Percentiles rank a stretch among this genome's conserved stretches.
Conservation (phyloP, 2,329 filamentous ascomycete species). For the Ophiostoma piceae region DNA sequence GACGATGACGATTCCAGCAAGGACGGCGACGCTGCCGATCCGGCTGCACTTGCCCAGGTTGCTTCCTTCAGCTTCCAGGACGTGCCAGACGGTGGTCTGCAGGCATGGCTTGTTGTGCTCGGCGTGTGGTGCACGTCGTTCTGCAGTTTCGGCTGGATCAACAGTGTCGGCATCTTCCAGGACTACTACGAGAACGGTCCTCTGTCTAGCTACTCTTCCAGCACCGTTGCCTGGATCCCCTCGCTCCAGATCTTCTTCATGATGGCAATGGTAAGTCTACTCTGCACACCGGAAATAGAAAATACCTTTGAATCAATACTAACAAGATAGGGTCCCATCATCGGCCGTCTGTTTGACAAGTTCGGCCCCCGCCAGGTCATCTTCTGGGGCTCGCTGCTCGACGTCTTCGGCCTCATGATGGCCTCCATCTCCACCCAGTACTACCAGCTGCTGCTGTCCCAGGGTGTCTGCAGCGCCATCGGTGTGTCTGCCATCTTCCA, state of each 20-base stretch:
- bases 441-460: conserved; percentile 33
- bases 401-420: conserved; percentile 57
- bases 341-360: conserved; percentile 54
- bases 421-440: conserved; percentile 39
- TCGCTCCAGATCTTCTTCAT: conserved; percentile 44
- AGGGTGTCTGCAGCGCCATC: conserved; percentile 29
- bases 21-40: neutral
- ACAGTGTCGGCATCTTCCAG: conserved; percentile 51
- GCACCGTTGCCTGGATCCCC: conserved; percentile 58
- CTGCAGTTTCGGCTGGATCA: conserved; percentile 40
- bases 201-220: conserved; percentile 45
- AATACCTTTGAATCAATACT: neutral
- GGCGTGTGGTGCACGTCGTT: conserved; percentile 41
- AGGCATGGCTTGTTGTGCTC: conserved; percentile 39
- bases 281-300: conserved; percentile 26
- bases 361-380: conserved; percentile 50
- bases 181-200: conserved; percentile 51
- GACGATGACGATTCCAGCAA: neutral
- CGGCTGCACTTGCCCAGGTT: neutral
- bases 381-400: conserved; percentile 44
- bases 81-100: conserved; percentile 29
- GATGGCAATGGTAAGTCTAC: conserved; percentile 37
- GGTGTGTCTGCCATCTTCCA: conserved; percentile 28
- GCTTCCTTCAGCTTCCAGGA: conserved; percentile 8
- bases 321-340: conserved; percentile 43